Evolutionary conservation across 139 green algal genomes (phyloP).

Genomic region (Micractinium conductrix): DNA sequence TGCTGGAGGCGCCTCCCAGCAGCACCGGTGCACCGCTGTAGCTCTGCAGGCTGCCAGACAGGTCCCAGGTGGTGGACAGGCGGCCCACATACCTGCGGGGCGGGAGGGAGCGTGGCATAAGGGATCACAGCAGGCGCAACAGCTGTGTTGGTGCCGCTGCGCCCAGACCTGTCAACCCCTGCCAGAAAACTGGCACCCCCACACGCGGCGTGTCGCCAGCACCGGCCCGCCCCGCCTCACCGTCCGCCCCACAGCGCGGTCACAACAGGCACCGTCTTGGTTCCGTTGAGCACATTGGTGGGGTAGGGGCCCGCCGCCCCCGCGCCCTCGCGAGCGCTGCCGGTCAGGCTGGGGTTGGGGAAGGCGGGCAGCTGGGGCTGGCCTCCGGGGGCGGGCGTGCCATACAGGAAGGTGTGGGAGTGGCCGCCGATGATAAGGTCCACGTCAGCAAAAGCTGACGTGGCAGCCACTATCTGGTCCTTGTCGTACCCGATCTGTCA

Average conservation of each 20-base stretch:
- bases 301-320: constrained; percentile 29
- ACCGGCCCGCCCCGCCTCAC: background rate
- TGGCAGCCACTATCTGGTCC: background rate
- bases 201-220: background rate
- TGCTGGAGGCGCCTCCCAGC: constrained; percentile 25
- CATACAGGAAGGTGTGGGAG: background rate
- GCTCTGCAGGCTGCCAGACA: background rate
- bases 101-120: no score
- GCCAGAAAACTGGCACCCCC: background rate
- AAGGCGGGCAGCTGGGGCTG: background rate
- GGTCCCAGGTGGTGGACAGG: constrained; percentile 31
- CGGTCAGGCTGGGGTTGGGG: background rate
- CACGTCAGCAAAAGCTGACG: background rate
- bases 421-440: background rate
- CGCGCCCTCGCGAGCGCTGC: background rate
- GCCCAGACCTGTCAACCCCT: background rate
- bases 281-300: background rate
- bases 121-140: background rate
- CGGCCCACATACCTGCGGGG: constrained; percentile 36
- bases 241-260: constrained; percentile 23
- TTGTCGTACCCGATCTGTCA: background rate
- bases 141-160: no score
- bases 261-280: constrained; percentile 33
- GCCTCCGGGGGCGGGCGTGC: background rate
- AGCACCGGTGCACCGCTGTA: constrained; percentile 15